These are phyloP conservation scores for Tolypocladium nubicola DNA, from an alignment of 2,329 filamentous ascomycete species.

Conservation along the genomic window DNA sequence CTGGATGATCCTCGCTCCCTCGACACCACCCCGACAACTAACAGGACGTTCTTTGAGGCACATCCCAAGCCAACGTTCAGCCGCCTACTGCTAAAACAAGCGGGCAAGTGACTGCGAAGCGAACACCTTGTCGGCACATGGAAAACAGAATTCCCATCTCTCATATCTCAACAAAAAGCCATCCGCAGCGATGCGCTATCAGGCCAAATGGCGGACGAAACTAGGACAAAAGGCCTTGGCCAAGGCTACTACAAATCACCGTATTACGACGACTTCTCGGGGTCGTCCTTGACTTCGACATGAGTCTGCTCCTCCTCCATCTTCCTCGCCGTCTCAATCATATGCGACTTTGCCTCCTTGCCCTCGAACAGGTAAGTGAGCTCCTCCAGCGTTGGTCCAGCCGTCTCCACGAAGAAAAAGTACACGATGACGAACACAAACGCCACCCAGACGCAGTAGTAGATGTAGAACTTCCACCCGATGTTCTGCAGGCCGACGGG, in stretches of 20 bases:
- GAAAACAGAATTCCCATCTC: not conserved
- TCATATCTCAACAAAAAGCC: not conserved
- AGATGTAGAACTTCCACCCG: constrained; percentile 30
- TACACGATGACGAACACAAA: constrained; percentile 25
- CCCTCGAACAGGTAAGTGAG: constrained; percentile 20
- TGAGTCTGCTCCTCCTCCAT: constrained; percentile 3
- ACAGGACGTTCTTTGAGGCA: not conserved
- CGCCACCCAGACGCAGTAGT: constrained; percentile 28
- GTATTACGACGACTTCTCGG: not conserved
- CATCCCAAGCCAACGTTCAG: not conserved
- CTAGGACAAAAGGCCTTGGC: too few species aligned
- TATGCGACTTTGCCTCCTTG: constrained; percentile 13
- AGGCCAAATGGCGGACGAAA: too few species aligned
- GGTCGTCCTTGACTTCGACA: constrained; percentile 1
- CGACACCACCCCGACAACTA: too few species aligned
- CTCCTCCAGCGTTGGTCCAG: constrained; percentile 24
- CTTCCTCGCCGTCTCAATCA: constrained; percentile 10
- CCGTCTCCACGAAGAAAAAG: constrained; percentile 29
- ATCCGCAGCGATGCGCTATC: not conserved
- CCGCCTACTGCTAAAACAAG: not conserved
- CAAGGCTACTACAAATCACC: not conserved
- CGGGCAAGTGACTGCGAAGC: not conserved
- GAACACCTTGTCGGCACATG: not conserved
- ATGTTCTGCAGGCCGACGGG: constrained; percentile 25
- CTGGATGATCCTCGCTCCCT: not conserved